Evolutionary conservation across 768 basidiomycete genomes (phyloP).

Genomic region (Astraeus odoratus): DNA sequence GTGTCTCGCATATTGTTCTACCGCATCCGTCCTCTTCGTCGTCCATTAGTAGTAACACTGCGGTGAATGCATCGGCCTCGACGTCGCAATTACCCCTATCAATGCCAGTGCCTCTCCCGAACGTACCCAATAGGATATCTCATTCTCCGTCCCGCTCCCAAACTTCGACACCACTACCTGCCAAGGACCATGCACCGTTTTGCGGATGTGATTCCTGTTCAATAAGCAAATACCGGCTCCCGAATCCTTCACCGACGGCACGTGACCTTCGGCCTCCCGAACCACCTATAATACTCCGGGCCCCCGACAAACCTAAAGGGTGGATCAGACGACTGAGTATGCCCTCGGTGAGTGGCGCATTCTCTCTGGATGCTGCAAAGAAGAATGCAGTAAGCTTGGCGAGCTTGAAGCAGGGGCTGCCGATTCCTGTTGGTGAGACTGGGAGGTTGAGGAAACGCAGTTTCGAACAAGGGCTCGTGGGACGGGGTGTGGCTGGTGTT

Average conservation of each 20-base stretch:
- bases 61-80: neutral
- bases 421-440: slow-evolving; percentile 37
- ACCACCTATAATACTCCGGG: slow-evolving; percentile 39
- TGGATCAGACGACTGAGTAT: slow-evolving; percentile 78
- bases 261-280: slow-evolving; percentile 36
- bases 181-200: slow-evolving; percentile 47
- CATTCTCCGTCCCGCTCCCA: slow-evolving; percentile 26
- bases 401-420: slow-evolving; percentile 26
- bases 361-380: slow-evolving; percentile 53
- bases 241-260: slow-evolving; percentile 20
- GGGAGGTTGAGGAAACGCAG: slow-evolving; percentile 35
- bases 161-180: slow-evolving; percentile 16
- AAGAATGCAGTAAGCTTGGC: slow-evolving; percentile 35
- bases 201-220: slow-evolving; percentile 67
- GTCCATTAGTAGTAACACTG: neutral
- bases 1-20: slow-evolving; percentile 22
- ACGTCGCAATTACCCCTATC: slow-evolving; percentile 3
- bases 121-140: slow-evolving; percentile 10
- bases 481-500: slow-evolving; percentile 49
- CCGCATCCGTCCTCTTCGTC: slow-evolving; percentile 9
- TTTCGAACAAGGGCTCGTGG: slow-evolving; percentile 27
- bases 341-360: slow-evolving; percentile 57
- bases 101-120: slow-evolving; percentile 9
- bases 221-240: slow-evolving; percentile 43
- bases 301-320: slow-evolving; percentile 52